Conservation (phyloP, 495 filamentous ascomycete genomes). For the Oidiodendron maius region DNA sequence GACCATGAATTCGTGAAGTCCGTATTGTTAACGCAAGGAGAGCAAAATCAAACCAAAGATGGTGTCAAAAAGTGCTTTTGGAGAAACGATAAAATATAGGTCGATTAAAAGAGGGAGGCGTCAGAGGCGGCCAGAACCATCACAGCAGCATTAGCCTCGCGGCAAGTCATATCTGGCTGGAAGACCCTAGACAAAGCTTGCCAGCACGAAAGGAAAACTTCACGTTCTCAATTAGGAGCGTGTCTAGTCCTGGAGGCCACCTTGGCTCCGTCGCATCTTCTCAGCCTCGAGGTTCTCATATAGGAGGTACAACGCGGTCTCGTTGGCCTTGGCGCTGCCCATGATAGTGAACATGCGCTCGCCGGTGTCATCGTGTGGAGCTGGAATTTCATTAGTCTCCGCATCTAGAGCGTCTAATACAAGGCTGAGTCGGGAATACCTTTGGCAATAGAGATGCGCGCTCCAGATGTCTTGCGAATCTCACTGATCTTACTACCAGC, state of each 20-base stretch:
- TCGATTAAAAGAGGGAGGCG: slow-evolving; percentile 21
- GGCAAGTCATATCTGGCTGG: slow-evolving; percentile 49
- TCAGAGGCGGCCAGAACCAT: slow-evolving; percentile 24
- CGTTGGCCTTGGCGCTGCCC: slow-evolving; percentile 84
- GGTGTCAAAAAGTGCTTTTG: slow-evolving; percentile 28
- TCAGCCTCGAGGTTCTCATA: slow-evolving; percentile 99
- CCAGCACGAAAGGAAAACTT: slow-evolving; percentile 26
- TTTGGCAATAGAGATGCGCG: slow-evolving; percentile 97
- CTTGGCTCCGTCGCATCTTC: slow-evolving; percentile 89
- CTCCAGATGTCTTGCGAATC: slow-evolving; percentile 92
- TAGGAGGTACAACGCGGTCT: slow-evolving; percentile 89
- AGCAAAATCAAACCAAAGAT: slow-evolving; percentile 24
- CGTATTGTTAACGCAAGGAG: slow-evolving; percentile 14
- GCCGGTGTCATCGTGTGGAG: slow-evolving; percentile 92
- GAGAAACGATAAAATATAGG: slow-evolving; percentile 12
- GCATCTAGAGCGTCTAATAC: background rate
- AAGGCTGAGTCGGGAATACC: background rate
- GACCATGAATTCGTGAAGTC: slow-evolving; percentile 27
- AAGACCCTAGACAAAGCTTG: slow-evolving; percentile 25
- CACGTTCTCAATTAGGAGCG: slow-evolving; percentile 15
- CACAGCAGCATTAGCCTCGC: slow-evolving; percentile 48
- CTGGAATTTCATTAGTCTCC: slow-evolving; percentile 20
- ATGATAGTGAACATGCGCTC: slow-evolving; percentile 99
- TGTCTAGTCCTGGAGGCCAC: slow-evolving; percentile 56
- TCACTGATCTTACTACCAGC: slow-evolving; percentile 95